Base-by-base conservation (phyloP, 345 rosid species). In the Boechera stricta region DNA sequence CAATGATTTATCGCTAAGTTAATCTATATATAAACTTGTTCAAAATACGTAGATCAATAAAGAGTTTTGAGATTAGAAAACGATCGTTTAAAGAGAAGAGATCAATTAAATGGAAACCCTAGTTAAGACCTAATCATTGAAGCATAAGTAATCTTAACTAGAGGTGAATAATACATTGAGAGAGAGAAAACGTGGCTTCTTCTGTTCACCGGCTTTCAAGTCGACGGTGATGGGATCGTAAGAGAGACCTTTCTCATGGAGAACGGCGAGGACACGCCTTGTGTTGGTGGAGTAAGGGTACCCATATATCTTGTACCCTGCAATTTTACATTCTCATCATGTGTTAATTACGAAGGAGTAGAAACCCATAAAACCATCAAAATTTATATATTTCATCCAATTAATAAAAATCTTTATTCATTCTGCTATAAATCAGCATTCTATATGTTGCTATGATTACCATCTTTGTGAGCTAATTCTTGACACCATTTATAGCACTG, bases 181-280 rank as follows among this genome's bases (percentile, higher is more conserved):
- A 65, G 76, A 24, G 35, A 66, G 77, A 42, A 75, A 76, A 6
- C 11, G 36, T 11, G 65, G 69, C 52, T 75, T 71, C 54, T 71
- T 65, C 52, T 65, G 74, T 0, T 76, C 77, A 42, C 60, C 76
- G 33, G 73, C 3, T 18, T 7, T 39, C 42, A 80, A 33, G 53
- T 75, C 74, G 32, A 80, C 60, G 29, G 49, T 64, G 44, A 80
- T 54, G 33, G 62, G 66, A 4, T 52, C 54, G 26, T 49, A 76
- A 35, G 70, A 59, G 52, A 80, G 61, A 1, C 63, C 54, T 58
- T 71, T 77, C 71, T 80, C 83, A 47, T 64, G 59, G 7, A 80
- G 71, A 32, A 78, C 67, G 66, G 83, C 80, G 26, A 80, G 60
- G 18, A 59, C 80, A 13, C 80, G 83, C 70, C 78, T 65, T 32